Percentiles rank a stretch among this genome's conserved stretches.
phyloP scores from a whole-genome alignment of 768 basidiomycete species.

The Russula griseocarnosa region DNA sequence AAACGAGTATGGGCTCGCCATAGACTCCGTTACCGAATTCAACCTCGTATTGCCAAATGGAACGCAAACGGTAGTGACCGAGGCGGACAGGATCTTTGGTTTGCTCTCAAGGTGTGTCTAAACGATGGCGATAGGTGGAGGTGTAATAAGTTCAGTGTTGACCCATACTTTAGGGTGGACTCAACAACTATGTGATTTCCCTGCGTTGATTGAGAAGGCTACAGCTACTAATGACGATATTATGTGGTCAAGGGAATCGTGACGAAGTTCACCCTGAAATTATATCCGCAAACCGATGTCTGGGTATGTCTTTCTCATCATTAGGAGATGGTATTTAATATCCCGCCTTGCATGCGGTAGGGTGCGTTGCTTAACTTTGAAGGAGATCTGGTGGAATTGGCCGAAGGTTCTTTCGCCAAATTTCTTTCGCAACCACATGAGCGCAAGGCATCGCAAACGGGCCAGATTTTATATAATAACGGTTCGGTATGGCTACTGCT shows the following conservation, averaged over 20 bases:
- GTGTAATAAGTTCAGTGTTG: not conserved
- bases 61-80: constrained; percentile 21
- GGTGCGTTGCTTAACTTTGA: constrained; percentile 7
- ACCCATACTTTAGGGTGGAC: constrained; percentile 10
- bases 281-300: constrained; percentile 14
- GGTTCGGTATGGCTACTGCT: constrained; percentile 37
- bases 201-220: not conserved
- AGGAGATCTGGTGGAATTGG: not conserved
- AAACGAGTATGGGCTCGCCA: constrained; percentile 26
- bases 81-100: constrained; percentile 25
- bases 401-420: not conserved
- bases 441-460: constrained; percentile 5
- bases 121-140: no score
- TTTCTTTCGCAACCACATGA: constrained; percentile 8
- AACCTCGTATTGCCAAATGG: constrained; percentile 30
- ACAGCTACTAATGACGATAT: not conserved
- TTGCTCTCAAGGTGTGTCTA: constrained; percentile 18
- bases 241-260: constrained; percentile 16
- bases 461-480: constrained; percentile 1
- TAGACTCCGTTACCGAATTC: constrained; percentile 27
- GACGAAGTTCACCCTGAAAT: constrained; percentile 19
- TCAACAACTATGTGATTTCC: constrained; percentile 18
- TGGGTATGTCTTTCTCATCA: constrained; percentile 6
- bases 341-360: not conserved
- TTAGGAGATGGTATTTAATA: not conserved